phyloP scores from a whole-genome alignment of 2,329 filamentous ascomycete genomes.

The Calonectria henricotiae region DNA sequence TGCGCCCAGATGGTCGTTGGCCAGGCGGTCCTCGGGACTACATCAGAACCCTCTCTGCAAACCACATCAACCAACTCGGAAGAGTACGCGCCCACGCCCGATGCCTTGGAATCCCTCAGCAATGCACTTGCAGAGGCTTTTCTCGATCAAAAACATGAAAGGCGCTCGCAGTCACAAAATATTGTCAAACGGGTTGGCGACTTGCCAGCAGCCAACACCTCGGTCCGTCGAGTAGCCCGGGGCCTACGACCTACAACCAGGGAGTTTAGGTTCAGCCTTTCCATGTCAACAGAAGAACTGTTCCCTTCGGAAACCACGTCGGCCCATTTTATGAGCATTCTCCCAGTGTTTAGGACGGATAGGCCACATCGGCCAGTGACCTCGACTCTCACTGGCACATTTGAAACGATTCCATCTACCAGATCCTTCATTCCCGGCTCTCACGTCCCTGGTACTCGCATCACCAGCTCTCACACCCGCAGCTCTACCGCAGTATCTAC shows the following conservation, averaged over 20 bases:
- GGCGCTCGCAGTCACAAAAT: neutral
- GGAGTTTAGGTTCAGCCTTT: neutral
- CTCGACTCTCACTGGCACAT: neutral
- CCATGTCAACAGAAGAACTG: neutral
- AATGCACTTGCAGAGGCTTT: no score
- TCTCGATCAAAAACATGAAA: neutral
- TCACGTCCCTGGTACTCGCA: no score
- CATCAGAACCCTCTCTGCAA: neutral
- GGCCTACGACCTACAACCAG: neutral
- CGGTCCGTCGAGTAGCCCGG: no score
- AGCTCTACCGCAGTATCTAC: neutral
- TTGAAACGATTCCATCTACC: neutral
- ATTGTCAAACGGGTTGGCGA: neutral
- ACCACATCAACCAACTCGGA: neutral
- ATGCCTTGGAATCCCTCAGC: no score
- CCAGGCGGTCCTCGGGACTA: neutral
- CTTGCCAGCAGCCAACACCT: neutral
- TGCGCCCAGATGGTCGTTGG: neutral
- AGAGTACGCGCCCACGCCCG: neutral
- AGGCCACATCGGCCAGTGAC: neutral
- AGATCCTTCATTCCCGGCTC: neutral
- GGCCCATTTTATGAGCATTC: neutral
- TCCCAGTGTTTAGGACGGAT: neutral
- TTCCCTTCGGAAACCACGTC: neutral
- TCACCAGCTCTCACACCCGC: neutral